Conservation (phyloP, 176 grass and related monocot genomes). For the Cocos nucifera region DNA sequence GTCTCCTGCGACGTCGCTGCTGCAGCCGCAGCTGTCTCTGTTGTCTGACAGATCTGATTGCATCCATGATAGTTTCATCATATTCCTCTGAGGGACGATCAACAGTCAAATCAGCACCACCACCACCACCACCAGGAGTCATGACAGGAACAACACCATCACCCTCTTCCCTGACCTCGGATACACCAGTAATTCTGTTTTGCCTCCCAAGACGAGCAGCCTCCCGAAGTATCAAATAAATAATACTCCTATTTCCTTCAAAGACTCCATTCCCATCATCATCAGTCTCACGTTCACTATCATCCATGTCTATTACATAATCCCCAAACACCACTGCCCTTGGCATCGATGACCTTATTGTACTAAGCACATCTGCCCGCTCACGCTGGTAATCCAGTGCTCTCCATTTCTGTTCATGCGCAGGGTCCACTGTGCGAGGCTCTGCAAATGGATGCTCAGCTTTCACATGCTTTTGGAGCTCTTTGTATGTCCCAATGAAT, state of each 20-base stretch:
- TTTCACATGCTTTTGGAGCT: conserved; percentile 83
- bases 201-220: conserved; percentile 61
- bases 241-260: conserved; percentile 37
- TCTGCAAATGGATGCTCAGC: conserved; percentile 69
- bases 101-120: conserved; percentile 25
- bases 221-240: conserved; percentile 75
- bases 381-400: conserved; percentile 78
- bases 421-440: conserved; percentile 72
- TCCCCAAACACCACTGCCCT: conserved; percentile 78
- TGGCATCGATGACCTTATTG: conserved; percentile 69
- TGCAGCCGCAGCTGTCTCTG: background rate
- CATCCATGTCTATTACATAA: conserved; percentile 51
- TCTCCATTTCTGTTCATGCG: conserved; percentile 82
- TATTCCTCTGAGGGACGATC: conserved; percentile 39
- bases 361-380: conserved; percentile 86
- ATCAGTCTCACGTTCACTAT: conserved; percentile 34
- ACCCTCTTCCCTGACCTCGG: conserved; percentile 26
- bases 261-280: conserved; percentile 39
- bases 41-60: conserved; percentile 36
- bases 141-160: conserved; percentile 4
- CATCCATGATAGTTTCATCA: conserved; percentile 32
- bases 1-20: conserved; percentile 50
- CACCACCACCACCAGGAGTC: conserved; percentile 1
- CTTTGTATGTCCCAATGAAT: conserved; percentile 78
- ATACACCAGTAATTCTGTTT: conserved; percentile 28